phyloP scores from a whole-genome alignment of 768 basidiomycete genomes.

The Mycena leptocephala region DNA sequence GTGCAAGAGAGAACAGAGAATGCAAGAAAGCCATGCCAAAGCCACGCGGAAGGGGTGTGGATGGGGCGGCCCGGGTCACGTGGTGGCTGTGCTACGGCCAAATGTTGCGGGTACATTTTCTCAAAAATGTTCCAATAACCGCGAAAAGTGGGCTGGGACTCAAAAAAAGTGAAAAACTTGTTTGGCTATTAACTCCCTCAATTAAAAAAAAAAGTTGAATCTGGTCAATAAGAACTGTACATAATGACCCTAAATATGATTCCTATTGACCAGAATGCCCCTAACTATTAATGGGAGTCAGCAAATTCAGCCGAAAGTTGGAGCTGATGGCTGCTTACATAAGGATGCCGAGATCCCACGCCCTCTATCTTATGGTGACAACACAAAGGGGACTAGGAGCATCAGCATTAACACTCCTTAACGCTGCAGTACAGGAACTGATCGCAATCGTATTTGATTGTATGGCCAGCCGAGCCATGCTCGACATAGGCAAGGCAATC shows the following conservation, averaged over 20 bases:
- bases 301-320: conserved; percentile 9
- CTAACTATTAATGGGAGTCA: background rate
- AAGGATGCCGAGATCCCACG: background rate
- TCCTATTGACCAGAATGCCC: background rate
- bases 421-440: too few relatives aligned
- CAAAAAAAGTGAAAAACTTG: conserved; percentile 16
- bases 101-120: background rate
- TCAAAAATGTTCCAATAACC: background rate
- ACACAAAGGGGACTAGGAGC: too few relatives aligned
- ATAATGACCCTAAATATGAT: background rate
- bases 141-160: background rate
- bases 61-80: background rate
- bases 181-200: background rate
- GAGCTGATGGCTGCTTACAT: conserved; percentile 11
- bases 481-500: too few relatives aligned
- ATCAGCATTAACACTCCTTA: too few relatives aligned
- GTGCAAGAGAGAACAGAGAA: background rate
- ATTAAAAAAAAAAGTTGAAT: background rate
- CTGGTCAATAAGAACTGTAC: conserved; percentile 6
- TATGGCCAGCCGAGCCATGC: too few relatives aligned
- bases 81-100: conserved; percentile 25
- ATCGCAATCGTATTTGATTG: too few relatives aligned
- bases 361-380: conserved; percentile 14
- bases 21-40: background rate
- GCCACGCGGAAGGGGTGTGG: background rate